Evolutionary conservation across 2,329 filamentous ascomycete species (phyloP).

Genomic region (Trichoderma semiorbis): DNA sequence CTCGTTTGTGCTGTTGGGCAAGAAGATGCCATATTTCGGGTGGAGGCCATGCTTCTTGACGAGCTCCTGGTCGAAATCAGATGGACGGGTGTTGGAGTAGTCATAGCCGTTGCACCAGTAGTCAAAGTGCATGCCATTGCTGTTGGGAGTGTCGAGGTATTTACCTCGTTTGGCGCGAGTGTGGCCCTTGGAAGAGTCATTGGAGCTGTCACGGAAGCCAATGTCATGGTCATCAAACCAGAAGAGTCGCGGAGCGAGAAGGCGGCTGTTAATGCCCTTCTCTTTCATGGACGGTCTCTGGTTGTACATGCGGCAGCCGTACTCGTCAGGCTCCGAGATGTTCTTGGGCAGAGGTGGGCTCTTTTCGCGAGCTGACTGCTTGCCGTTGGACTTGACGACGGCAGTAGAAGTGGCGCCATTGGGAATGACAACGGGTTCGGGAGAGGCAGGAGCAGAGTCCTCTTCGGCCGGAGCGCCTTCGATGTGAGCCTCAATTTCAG

Average conservation of each 20-base stretch:
- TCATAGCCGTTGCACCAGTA: slow-evolving; percentile 53
- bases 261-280: slow-evolving; percentile 50
- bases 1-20: slow-evolving; percentile 47
- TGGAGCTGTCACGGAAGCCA: slow-evolving; percentile 57
- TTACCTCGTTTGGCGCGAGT: slow-evolving; percentile 51
- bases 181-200: slow-evolving; percentile 52
- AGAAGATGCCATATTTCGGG: slow-evolving; percentile 51
- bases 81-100: slow-evolving; percentile 44
- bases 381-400: slow-evolving; percentile 28
- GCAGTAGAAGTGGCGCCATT: slow-evolving; percentile 28
- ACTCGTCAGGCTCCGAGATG: slow-evolving; percentile 47
- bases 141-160: slow-evolving; percentile 53
- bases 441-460: slow-evolving; percentile 36
- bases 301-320: slow-evolving; percentile 46
- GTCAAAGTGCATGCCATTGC: slow-evolving; percentile 52
- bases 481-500: slow-evolving; percentile 35
- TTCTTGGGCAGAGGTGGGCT: slow-evolving; percentile 39
- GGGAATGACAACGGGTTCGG: slow-evolving; percentile 30
- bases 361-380: slow-evolving; percentile 35
- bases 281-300: slow-evolving; percentile 40
- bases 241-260: slow-evolving; percentile 46
- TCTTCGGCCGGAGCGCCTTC: slow-evolving; percentile 35
- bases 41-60: slow-evolving; percentile 51
- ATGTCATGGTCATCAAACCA: slow-evolving; percentile 53
- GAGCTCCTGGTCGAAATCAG: slow-evolving; percentile 49